phyloP scores from a whole-genome alignment of 495 filamentous ascomycete species.

The Penicillium manginii region DNA sequence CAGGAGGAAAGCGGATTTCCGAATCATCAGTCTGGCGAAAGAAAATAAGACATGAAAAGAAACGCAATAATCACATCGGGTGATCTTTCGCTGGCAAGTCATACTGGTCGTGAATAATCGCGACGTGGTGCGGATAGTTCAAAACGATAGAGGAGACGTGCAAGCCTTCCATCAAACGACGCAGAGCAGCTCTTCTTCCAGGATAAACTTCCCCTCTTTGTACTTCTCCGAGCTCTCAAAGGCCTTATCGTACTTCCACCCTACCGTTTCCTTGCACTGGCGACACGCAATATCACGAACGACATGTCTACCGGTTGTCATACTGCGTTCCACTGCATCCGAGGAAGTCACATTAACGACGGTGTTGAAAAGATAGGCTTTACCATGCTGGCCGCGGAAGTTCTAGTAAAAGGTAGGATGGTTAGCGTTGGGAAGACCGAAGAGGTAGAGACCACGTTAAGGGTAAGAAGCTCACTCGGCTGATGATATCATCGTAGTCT shows the following conservation, averaged over 20 bases:
- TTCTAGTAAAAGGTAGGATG: constrained; percentile 60
- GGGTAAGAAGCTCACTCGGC: constrained; percentile 63
- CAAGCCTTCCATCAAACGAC: constrained; percentile 59
- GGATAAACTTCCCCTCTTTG: constrained; percentile 97
- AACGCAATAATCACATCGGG: not conserved
- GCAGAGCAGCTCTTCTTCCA: constrained; percentile 90
- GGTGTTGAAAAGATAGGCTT: constrained; percentile 92
- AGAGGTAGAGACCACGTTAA: constrained; percentile 1
- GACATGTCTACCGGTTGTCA: constrained; percentile 96
- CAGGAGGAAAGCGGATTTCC: not conserved
- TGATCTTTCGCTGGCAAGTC: not conserved
- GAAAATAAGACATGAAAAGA: not conserved
- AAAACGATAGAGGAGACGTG: not conserved
- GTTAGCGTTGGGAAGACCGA: constrained; percentile 8
- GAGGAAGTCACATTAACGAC: constrained; percentile 87
- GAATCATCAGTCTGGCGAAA: constrained; percentile 18
- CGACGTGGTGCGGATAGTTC: too few species aligned
- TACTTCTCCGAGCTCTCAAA: constrained; percentile 93
- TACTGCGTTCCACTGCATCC: constrained; percentile 88
- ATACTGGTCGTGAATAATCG: constrained; percentile 1
- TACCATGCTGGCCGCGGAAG: constrained; percentile 97
- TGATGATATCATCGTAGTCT: constrained; percentile 95
- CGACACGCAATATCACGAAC: constrained; percentile 90
- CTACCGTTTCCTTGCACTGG: constrained; percentile 88
- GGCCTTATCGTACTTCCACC: constrained; percentile 99